Conservation (phyloP, 169 alveolate species). For the Plasmodium knowlesi region DNA sequence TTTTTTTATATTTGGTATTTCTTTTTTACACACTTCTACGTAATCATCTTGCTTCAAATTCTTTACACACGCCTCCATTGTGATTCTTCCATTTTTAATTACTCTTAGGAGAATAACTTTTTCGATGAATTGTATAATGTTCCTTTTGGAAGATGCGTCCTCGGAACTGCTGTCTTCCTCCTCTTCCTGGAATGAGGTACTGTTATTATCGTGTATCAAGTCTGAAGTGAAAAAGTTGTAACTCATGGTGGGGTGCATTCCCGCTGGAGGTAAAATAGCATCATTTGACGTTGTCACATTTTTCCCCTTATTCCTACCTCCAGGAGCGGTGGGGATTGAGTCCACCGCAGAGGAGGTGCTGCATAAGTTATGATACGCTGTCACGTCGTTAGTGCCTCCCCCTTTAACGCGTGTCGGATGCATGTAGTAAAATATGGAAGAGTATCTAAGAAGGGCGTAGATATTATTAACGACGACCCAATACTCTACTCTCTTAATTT, state of each 20-base stretch:
- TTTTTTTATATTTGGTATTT: slow-evolving; percentile 27
- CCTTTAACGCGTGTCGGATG: slow-evolving; percentile 34
- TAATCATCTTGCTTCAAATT: slow-evolving; percentile 43
- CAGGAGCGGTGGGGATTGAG: neutral
- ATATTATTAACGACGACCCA: slow-evolving; percentile 52
- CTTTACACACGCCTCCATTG: slow-evolving; percentile 36
- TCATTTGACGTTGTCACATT: neutral
- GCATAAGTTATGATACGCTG: neutral
- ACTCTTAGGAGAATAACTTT: slow-evolving; percentile 50
- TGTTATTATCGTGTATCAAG: neutral
- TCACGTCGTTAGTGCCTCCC: neutral
- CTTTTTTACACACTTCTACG: slow-evolving; percentile 61
- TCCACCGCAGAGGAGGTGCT: neutral
- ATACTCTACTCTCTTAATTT: slow-evolving; percentile 64
- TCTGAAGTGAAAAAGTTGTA: neutral
- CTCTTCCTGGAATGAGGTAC: neutral
- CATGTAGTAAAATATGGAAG: slow-evolving; percentile 64
- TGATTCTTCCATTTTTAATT: slow-evolving; percentile 64
- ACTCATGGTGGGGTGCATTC: neutral
- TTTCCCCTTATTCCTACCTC: neutral
- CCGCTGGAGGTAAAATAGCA: neutral
- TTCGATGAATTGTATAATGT: slow-evolving; percentile 26
- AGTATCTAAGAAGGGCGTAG: slow-evolving; percentile 37
- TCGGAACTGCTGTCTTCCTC: neutral
- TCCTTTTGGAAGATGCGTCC: neutral